phyloP scores from a whole-genome alignment of 2,329 filamentous ascomycete genomes.

The Botrytis cinerea region DNA sequence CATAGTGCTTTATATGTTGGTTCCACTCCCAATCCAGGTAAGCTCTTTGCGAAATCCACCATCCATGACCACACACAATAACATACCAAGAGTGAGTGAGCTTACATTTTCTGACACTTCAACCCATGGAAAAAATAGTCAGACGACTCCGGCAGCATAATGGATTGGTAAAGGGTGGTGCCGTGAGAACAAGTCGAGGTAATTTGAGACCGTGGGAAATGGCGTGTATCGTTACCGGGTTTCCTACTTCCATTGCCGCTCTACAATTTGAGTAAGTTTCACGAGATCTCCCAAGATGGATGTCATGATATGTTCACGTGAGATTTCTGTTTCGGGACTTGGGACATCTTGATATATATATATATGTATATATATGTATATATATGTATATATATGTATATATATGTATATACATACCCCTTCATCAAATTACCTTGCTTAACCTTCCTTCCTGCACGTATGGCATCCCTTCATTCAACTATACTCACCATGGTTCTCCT shows the following conservation, averaged over 20 bases:
- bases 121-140: constrained; percentile 43
- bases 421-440: no score
- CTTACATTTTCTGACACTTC: background rate
- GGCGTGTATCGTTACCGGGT: constrained; percentile 82
- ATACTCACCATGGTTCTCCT: no score
- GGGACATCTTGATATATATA: background rate
- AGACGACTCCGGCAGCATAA: constrained; percentile 91
- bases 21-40: constrained; percentile 78
- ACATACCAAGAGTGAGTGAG: background rate
- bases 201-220: constrained; percentile 87
- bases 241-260: constrained; percentile 82
- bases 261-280: constrained; percentile 83
- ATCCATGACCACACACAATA: background rate
- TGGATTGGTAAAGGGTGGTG: constrained; percentile 78
- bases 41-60: background rate
- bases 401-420: no score
- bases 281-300: background rate
- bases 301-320: background rate
- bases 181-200: constrained; percentile 68
- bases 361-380: background rate
- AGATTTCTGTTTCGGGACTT: background rate
- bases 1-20: constrained; percentile 79
- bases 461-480: background rate
- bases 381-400: no score
- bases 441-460: no score